Evolutionary conservation across 148 eudicot genomes (phyloP).

Genomic region (Polygonum aviculare): DNA sequence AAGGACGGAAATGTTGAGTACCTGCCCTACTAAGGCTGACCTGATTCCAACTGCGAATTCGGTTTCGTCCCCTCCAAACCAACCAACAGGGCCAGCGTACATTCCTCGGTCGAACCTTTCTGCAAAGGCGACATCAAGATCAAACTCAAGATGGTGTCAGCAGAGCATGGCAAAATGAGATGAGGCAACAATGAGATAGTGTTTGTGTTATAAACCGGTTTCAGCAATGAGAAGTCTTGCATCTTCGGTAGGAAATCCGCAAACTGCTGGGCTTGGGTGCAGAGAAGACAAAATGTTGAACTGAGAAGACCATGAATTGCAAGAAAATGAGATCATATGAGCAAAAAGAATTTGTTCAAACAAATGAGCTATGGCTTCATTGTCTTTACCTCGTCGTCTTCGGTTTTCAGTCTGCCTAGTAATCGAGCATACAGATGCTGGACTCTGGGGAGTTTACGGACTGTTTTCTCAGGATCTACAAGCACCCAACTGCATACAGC

Average conservation of each 20-base stretch:
- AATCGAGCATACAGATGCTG: constrained; percentile 83
- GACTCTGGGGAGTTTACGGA: constrained; percentile 85
- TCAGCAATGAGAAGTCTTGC: constrained; percentile 76
- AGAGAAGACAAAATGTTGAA: constrained; percentile 75
- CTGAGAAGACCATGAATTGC: constrained; percentile 25
- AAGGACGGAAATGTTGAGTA: constrained; percentile 9
- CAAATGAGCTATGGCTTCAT: background rate
- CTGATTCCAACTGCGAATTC: constrained; percentile 98
- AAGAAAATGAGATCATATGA: background rate
- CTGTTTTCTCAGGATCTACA: constrained; percentile 71
- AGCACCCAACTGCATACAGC: constrained; percentile 53
- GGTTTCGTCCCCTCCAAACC: constrained; percentile 95
- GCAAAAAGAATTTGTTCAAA: background rate
- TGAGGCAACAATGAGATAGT: background rate
- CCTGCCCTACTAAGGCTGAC: constrained; percentile 83
- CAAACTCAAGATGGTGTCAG: background rate
- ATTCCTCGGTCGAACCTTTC: constrained; percentile 93
- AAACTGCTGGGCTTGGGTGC: constrained; percentile 97
- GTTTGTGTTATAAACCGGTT: constrained; percentile 43
- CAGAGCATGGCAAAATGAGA: background rate
- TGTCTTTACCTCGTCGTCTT: constrained; percentile 85
- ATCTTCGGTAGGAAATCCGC: constrained; percentile 86
- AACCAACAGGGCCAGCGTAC: constrained; percentile 98
- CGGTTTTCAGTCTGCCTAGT: constrained; percentile 58
- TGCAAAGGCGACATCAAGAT: no score